These are phyloP conservation scores for Verbascum thapsus DNA, from an alignment of 257 asterid genomes.

Conservation along the genomic window DNA sequence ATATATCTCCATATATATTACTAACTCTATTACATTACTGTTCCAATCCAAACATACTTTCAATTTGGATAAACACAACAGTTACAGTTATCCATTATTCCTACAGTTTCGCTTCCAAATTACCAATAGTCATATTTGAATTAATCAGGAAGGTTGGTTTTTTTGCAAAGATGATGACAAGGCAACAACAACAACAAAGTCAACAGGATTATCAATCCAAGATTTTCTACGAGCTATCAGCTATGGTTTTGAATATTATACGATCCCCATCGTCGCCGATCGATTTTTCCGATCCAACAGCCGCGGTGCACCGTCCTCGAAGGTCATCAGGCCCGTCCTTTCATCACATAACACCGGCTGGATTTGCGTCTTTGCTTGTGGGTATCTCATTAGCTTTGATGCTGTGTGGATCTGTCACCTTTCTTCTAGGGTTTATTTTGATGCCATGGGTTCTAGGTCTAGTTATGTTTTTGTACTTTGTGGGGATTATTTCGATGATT, in stretches of 20 bases:
- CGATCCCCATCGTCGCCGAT: constrained; percentile 41
- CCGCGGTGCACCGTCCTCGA: constrained; percentile 16
- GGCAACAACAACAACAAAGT: constrained; percentile 24
- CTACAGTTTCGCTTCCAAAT: too few species aligned
- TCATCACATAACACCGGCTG: constrained; percentile 71
- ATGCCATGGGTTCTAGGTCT: constrained; percentile 87
- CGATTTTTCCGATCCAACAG: constrained; percentile 21
- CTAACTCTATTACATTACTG: too few species aligned
- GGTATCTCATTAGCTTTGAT: constrained; percentile 73
- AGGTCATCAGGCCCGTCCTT: constrained; percentile 32
- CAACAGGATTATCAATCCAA: constrained; percentile 40
- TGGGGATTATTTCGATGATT: constrained; percentile 69
- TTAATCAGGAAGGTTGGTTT: neutral
- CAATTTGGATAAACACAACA: too few species aligned
- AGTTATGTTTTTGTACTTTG: constrained; percentile 54
- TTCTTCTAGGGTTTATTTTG: constrained; percentile 77
- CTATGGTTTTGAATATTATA: constrained; percentile 46
- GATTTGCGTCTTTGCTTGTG: constrained; percentile 66
- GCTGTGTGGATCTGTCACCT: constrained; percentile 87
- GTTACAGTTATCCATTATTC: too few species aligned
- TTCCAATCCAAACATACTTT: too few species aligned
- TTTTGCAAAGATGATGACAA: constrained; percentile 33
- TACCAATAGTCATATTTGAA: too few species aligned
- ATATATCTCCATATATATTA: too few species aligned
- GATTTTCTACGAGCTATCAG: constrained; percentile 43